These are phyloP conservation scores for Cryptococcus floricola DNA, from an alignment of 1,284 basidiomycete species.

Conservation along the genomic window DNA sequence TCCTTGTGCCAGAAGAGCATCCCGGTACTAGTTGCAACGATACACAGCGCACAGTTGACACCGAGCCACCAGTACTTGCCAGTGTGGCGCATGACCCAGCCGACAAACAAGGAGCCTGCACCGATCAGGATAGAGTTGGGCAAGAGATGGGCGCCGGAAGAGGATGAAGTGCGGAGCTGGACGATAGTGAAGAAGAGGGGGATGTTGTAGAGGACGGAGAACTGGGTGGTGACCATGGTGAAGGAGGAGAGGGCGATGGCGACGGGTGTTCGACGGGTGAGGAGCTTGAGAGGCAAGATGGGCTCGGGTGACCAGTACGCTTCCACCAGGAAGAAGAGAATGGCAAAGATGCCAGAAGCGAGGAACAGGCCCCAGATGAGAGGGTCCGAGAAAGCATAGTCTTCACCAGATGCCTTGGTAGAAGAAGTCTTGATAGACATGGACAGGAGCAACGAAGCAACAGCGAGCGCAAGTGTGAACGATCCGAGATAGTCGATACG, in stretches of 20 bases:
- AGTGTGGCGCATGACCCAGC: constrained; percentile 78
- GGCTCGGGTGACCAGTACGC: constrained; percentile 67
- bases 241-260: constrained; percentile 76
- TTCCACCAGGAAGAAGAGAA: constrained; percentile 68
- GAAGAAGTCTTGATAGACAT: constrained; percentile 68
- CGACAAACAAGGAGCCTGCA: constrained; percentile 74
- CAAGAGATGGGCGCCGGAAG: constrained; percentile 75
- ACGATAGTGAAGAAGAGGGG: constrained; percentile 91
- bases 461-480: constrained; percentile 65
- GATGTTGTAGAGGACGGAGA: constrained; percentile 80
- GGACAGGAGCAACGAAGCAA: constrained; percentile 69
- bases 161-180: constrained; percentile 64
- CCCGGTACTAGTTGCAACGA: constrained; percentile 21
- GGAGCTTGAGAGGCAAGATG: constrained; percentile 73
- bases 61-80: constrained; percentile 68
- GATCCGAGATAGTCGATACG: constrained; percentile 81
- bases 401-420: constrained; percentile 18
- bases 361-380: constrained; percentile 64
- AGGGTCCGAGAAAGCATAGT: constrained; percentile 61
- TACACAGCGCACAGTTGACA: constrained; percentile 18
- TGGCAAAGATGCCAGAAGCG: constrained; percentile 56
- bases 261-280: constrained; percentile 63
- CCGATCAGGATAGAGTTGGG: constrained; percentile 66
- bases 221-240: constrained; percentile 59
- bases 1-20: constrained; percentile 37